Evolutionary conservation across 2,329 filamentous ascomycete species (phyloP), one percentile per base, ranked within the genome.

Genomic region (Pseudogymnoascus sp.): DNA sequence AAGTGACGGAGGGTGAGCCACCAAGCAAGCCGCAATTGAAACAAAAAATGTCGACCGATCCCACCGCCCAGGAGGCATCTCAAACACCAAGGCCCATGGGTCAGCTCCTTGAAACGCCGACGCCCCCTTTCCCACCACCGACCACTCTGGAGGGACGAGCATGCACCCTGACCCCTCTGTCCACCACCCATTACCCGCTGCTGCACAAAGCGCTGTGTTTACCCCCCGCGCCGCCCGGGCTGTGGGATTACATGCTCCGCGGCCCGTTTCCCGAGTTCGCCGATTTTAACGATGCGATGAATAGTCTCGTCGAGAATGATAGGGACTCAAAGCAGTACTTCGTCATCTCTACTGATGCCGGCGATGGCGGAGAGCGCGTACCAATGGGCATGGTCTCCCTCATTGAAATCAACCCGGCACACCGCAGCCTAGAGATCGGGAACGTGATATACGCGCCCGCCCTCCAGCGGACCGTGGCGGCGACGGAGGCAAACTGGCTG

Each of bases 401-500:
- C 63, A 71, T 86, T 68, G 77, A 77, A 62, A 80, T 84, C 60
- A 74, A 78, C 4, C 75, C 80, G 0, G 66, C 69, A 0, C 76
- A 87, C 62, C 76, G 79, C 1, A 75, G 77, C 21, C 73, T 87
- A 0, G 86, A 89, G 67, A 78, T 88, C 23, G 86, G 86, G 2
- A 75, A 76, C 65, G 75, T 88, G 14, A 73, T 85, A 10, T 82
- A 83, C 66, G 77, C 81, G 0, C 72, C 76, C 0, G 66, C 68
- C 1, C 70, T 88, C 14, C 81, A 84, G 69, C 78, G 80, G 12
- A 86, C 83, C 0, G 76, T 77, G 0, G 78, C 77, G 5, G 81
- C 84, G 0, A 88, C 84, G 0, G 86, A 88, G 70, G 78, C 79
- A 0, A 77, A 83, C 65, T 86, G 82, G 65, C 73, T 88, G 1